Evolutionary conservation across 257 asterid species (phyloP), one percentile per base, ranked within the genome.

Genomic region (Gardenia jasminoides): DNA sequence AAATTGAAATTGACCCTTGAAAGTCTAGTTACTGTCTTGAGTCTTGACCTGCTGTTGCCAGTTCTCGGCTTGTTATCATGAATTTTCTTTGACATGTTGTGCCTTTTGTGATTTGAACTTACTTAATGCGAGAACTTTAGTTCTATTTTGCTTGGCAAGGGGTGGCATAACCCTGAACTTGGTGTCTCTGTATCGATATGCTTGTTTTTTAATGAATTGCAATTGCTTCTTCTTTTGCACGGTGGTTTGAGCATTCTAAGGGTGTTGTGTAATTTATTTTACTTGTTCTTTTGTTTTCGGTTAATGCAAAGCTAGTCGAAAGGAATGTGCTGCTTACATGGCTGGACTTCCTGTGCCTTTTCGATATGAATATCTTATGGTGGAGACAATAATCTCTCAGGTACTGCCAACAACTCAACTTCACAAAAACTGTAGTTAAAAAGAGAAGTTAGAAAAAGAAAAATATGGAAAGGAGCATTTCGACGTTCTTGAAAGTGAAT

Each of bases 361-460:
- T 76, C 91, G 99, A 76, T 96, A 96, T 39, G 99, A 96, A 87
- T 93, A 92, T 89, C 97, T 96, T 74, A 93, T 96, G 99, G 98
- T 97, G 59, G 99, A 96, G 91, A 93, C 99, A 58, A 93, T 96
- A 87, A 93, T 96, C 80, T 96, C 99, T 75, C 99, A 96, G 98
- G 99, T 96, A 88, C 76, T 44, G 67, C 61, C 16, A 65, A 41
- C 66, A 62, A 36, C 33, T 31, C 44, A 72, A 48, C 67, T 74
- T 56, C 6, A 10, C 4, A 26, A 33, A 67, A 33, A 9, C 46
- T 67, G 16, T 6, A 31, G 71, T 43, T 64, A 28, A 28, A 36
- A 36, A 36, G 41, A 36, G 4, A 36, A 36, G 41, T 36, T 36
- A 1, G 0, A 46, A 46, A 46, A 50, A 50, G 13, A 50, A 50